Evolutionary conservation across 345 rosid species (phyloP).

Genomic region (Sisymbrium irio): DNA sequence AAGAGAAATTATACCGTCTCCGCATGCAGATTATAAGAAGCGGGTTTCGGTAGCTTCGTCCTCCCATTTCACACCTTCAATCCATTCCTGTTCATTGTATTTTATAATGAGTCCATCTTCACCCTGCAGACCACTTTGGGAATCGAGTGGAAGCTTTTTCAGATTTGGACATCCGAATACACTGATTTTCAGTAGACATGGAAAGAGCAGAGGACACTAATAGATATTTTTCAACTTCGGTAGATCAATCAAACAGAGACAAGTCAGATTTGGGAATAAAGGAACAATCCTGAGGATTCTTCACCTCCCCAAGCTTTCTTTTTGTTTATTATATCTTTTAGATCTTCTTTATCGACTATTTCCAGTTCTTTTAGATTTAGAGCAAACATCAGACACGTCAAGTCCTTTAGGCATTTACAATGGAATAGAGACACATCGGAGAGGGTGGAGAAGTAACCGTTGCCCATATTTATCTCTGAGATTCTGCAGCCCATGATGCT

Average conservation of each 20-base stretch:
- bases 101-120: not conserved
- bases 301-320: slow-evolving; percentile 1
- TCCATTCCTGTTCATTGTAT: rapidly evolving
- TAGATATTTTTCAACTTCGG: not conserved
- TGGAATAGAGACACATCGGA: rapidly evolving
- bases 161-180: slow-evolving; percentile 21
- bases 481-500: rapidly evolving
- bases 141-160: slow-evolving; percentile 14
- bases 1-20: too few species aligned
- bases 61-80: slow-evolving; percentile 5
- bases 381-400: slow-evolving; percentile 21
- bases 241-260: rapidly evolving
- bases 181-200: not conserved
- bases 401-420: not conserved
- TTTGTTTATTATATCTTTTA: slow-evolving; percentile 23
- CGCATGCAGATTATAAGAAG: not conserved
- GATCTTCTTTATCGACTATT: rapidly evolving
- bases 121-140: not conserved
- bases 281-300: slow-evolving; percentile 4
- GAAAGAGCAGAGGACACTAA: slow-evolving; percentile 8
- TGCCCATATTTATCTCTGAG: slow-evolving; percentile 12
- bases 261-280: not conserved
- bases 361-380: not conserved
- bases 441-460: not conserved
- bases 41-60: slow-evolving; percentile 12